Conservation (phyloP, 805 yeast genomes). For the Kazachstania kunashirensis region DNA sequence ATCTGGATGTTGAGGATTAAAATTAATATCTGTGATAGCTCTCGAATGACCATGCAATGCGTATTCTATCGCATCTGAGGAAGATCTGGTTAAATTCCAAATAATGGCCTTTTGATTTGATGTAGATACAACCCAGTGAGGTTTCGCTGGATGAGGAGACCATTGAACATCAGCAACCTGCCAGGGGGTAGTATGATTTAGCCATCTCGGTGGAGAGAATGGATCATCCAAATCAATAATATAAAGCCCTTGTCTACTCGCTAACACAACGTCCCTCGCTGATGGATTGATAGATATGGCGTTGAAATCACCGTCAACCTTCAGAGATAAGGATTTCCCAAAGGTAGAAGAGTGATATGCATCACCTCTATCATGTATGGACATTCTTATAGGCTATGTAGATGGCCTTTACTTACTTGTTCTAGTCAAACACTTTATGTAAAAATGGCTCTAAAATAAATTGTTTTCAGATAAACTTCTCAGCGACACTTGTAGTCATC, state of each 20-base stretch:
- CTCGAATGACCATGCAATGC: constrained; percentile 83
- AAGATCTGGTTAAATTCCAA: constrained; percentile 75
- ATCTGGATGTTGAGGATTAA: constrained; percentile 82
- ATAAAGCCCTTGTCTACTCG: constrained; percentile 69
- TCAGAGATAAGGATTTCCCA: constrained; percentile 68
- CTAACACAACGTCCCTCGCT: constrained; percentile 88
- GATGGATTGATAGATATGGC: constrained; percentile 84
- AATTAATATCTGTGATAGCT: constrained; percentile 93
- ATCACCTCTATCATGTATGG: constrained; percentile 1
- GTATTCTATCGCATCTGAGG: constrained; percentile 70
- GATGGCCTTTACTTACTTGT: too few relatives aligned
- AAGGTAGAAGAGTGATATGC: constrained; percentile 44
- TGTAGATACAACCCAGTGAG: constrained; percentile 87
- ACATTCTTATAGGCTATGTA: too few relatives aligned
- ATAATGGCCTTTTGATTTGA: constrained; percentile 91
- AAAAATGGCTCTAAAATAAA: too few relatives aligned
- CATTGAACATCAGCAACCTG: constrained; percentile 98
- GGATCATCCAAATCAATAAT: constrained; percentile 94
- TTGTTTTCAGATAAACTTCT: too few relatives aligned
- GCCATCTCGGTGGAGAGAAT: constrained; percentile 87
- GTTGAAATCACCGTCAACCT: constrained; percentile 87
- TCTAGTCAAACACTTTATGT: too few relatives aligned
- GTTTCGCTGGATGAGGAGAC: constrained; percentile 83
- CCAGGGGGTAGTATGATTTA: constrained; percentile 89
- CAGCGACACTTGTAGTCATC: too few relatives aligned